Conservation (phyloP, 441 rosid species). For the Euphorbia schlechtendalii region DNA sequence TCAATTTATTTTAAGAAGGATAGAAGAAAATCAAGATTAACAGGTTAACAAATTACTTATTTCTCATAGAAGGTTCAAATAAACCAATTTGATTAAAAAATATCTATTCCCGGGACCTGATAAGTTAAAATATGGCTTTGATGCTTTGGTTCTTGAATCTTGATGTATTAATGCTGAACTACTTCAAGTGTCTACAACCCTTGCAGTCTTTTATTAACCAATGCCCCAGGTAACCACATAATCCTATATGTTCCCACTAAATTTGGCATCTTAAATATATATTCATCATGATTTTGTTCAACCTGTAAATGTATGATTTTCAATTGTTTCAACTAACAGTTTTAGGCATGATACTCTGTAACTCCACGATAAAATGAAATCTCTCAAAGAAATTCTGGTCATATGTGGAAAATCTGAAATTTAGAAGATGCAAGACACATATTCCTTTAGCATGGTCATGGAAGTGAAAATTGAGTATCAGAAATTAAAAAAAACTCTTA, state of each 20-base stretch:
- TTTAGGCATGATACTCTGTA: not conserved
- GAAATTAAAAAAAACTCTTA: not conserved
- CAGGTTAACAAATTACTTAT: no score
- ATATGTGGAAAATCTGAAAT: not conserved
- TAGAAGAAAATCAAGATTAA: not conserved
- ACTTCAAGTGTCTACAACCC: not conserved
- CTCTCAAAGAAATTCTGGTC: not conserved
- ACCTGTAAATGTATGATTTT: not conserved
- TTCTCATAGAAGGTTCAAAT: no score
- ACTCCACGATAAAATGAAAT: not conserved
- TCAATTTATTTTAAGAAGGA: no score
- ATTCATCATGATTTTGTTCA: not conserved
- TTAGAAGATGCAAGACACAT: conserved; percentile 1
- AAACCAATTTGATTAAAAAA: no score
- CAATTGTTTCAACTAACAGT: no score
- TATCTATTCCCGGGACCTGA: not conserved
- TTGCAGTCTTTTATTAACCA: not conserved
- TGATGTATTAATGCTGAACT: not conserved
- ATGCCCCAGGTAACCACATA: not conserved
- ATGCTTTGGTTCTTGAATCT: no score
- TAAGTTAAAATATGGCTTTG: not conserved
- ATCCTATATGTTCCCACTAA: not conserved
- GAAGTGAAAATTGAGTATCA: conserved; percentile 7
- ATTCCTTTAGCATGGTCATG: not conserved
- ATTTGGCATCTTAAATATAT: not conserved